Evolutionary conservation across 2,329 filamentous ascomycete genomes (phyloP).

Genomic region (Nothophoma quercina): DNA sequence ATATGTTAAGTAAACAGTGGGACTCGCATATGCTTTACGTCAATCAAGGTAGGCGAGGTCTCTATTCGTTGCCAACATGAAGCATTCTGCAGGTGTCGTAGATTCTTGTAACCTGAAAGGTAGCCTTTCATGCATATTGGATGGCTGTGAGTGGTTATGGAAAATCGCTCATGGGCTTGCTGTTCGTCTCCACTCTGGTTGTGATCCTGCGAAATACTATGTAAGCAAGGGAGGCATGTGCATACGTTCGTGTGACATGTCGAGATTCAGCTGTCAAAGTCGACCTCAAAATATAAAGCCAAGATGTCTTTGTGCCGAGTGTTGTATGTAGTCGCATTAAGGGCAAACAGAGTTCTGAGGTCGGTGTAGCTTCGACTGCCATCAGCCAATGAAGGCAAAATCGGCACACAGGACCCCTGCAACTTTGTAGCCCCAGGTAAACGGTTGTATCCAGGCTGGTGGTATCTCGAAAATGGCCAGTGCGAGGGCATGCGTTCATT

Average conservation of each 20-base stretch:
- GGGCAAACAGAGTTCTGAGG: slow-evolving; percentile 17
- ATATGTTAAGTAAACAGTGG: neutral
- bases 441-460: slow-evolving; percentile 13
- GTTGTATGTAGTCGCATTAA: slow-evolving; percentile 16
- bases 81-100: neutral
- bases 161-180: slow-evolving; percentile 17
- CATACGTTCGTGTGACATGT: neutral
- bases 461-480: slow-evolving; percentile 11
- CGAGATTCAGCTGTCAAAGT: neutral
- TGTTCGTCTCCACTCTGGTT: slow-evolving; percentile 4
- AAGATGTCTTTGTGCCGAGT: neutral
- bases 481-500: slow-evolving; percentile 6
- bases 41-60: neutral
- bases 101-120: neutral
- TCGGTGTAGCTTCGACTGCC: slow-evolving; percentile 6
- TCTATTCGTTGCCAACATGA: neutral
- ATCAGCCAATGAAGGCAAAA: slow-evolving; percentile 16
- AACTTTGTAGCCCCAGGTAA: slow-evolving; percentile 13
- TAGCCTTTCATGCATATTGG: neutral
- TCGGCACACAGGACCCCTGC: slow-evolving; percentile 14
- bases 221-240: neutral
- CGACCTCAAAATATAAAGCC: neutral
- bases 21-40: slow-evolving; percentile 5
- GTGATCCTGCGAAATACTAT: slow-evolving; percentile 6
- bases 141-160: slow-evolving; percentile 8